Evolutionary conservation across 2,329 filamentous ascomycete species (phyloP).

Genomic region (Diaporthe australafricana): DNA sequence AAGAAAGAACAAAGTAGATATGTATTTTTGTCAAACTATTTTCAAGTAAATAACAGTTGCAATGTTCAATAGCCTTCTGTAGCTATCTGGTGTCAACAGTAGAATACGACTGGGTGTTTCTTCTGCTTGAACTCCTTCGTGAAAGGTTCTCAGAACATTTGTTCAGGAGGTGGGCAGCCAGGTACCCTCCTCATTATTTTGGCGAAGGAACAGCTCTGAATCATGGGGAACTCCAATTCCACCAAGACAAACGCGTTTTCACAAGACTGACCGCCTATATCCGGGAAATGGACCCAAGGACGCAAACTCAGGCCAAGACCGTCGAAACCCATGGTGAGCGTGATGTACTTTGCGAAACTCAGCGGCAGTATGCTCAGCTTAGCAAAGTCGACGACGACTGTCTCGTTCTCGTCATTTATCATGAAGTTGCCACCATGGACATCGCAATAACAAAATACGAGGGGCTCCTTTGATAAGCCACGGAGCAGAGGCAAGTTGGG

Average conservation of each 20-base stretch:
- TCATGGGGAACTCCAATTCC: neutral
- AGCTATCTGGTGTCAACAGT: too few relatives aligned
- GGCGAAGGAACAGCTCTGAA: neutral
- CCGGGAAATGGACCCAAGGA: conserved; percentile 3
- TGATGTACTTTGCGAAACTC: neutral
- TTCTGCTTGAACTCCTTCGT: neutral
- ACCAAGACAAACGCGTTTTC: neutral
- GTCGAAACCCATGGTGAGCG: neutral
- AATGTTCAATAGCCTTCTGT: too few relatives aligned
- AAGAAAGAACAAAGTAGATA: too few relatives aligned
- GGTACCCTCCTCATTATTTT: conserved; percentile 1
- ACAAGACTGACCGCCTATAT: conserved; percentile 12
- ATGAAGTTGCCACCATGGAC: neutral
- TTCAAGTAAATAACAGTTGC: too few relatives aligned
- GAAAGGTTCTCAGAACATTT: neutral
- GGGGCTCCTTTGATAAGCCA: neutral
- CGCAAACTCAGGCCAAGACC: neutral
- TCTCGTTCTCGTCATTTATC: neutral
- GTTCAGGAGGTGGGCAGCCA: neutral
- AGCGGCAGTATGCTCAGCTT: neutral
- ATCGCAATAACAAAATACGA: conserved; percentile 6
- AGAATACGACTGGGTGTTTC: too few relatives aligned
- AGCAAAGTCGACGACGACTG: neutral
- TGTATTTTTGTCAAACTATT: too few relatives aligned
- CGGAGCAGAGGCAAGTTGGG: neutral